Percentiles rank a stretch among this genome's conserved stretches.
Evolutionary conservation across 805 yeast species (phyloP).

Genomic region (Yamadazyma takamatsuzukensis): DNA sequence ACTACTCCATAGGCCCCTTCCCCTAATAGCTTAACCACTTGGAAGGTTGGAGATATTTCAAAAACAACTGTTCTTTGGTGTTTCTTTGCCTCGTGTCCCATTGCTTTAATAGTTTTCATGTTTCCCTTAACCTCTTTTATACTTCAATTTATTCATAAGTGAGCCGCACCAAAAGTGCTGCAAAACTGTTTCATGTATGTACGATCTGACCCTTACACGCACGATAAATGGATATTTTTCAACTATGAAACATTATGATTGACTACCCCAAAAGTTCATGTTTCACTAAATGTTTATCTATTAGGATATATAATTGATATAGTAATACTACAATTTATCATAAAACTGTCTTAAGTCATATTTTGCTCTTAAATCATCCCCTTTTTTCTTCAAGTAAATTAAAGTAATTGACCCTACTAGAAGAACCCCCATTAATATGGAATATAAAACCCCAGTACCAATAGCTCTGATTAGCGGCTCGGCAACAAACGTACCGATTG

Average conservation of each 20-base stretch:
- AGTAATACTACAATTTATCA: conserved; percentile 47
- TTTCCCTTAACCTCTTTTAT: too few species aligned
- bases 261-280: too few species aligned
- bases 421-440: conserved; percentile 62
- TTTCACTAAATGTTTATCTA: too few species aligned
- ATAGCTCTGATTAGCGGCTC: conserved; percentile 67
- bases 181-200: too few species aligned
- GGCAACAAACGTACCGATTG: conserved; percentile 69
- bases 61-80: conserved; percentile 40
- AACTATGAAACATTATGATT: too few species aligned
- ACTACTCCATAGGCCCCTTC: conserved; percentile 85
- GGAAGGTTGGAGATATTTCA: conserved; percentile 61
- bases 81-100: too few species aligned
- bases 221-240: too few species aligned
- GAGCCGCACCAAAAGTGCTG: too few species aligned
- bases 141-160: too few species aligned
- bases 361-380: conserved; percentile 60
- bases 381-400: conserved; percentile 47
- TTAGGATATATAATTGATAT: too few species aligned
- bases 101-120: too few species aligned
- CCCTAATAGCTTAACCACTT: conserved; percentile 59
- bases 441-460: conserved; percentile 67
- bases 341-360: conserved; percentile 58
- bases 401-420: conserved; percentile 41
- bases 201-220: too few species aligned